A percentile compares a stretch with the other conserved stretches of the same genome.
phyloP scores from a whole-genome alignment of 257 asterid species.

The Salvia miltiorrhiza region DNA sequence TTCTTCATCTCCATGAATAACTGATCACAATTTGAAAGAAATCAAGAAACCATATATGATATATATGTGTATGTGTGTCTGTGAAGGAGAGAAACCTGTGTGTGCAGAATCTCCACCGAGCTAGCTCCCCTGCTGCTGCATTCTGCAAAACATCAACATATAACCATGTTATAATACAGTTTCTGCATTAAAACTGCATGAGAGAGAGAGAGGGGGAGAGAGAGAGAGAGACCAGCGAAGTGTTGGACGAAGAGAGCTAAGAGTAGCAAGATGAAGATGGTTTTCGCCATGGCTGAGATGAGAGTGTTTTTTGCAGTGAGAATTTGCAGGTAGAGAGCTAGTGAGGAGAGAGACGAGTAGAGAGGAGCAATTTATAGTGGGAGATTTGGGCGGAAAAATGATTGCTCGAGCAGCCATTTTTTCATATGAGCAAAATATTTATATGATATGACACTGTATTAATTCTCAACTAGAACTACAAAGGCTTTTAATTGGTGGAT shows the following conservation, averaged over 20 bases:
- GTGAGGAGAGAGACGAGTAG: background rate
- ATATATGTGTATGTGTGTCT: background rate
- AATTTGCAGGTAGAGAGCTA: background rate
- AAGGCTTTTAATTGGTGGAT: slow-evolving; percentile 11
- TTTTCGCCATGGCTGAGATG: slow-evolving; percentile 24
- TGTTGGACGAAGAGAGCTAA: slow-evolving; percentile 23
- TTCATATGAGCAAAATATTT: background rate
- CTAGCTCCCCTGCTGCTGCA: slow-evolving; percentile 38
- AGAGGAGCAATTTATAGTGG: slow-evolving; percentile 12
- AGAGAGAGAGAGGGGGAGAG: slow-evolving; percentile 13
- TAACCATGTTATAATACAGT: background rate
- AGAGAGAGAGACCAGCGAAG: slow-evolving; percentile 32
- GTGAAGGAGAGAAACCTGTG: slow-evolving; percentile 42
- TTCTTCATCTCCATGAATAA: slow-evolving; percentile 38
- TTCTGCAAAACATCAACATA: slow-evolving; percentile 29
- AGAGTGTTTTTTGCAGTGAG: background rate
- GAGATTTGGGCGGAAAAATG: slow-evolving; percentile 10
- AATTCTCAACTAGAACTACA: background rate
- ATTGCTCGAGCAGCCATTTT: slow-evolving; percentile 37
- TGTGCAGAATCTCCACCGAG: slow-evolving; percentile 17
- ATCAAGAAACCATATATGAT: background rate
- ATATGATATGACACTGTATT: slow-evolving; percentile 27
- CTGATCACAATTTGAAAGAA: slow-evolving; percentile 14
- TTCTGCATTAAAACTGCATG: background rate
- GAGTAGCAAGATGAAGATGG: slow-evolving; percentile 33